Conservation (phyloP, 352 stramenopile genomes). For the Blastocystis sp. region DNA sequence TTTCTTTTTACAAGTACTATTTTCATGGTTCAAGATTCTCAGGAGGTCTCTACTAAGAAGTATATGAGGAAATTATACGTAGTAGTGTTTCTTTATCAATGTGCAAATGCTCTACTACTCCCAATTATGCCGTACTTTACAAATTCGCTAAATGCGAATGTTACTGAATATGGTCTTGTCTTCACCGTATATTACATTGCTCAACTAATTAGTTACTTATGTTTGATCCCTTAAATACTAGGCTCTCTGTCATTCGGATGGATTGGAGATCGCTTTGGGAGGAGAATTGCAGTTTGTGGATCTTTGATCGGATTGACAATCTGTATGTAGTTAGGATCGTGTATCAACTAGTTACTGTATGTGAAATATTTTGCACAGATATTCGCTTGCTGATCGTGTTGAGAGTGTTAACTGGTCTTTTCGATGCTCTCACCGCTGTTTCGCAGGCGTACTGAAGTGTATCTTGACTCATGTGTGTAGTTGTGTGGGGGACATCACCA, state of each 20-base stretch:
- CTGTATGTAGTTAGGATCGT: neutral
- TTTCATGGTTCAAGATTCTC: neutral
- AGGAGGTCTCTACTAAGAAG: neutral
- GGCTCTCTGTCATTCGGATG: conserved; percentile 12
- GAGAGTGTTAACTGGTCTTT: conserved; percentile 13
- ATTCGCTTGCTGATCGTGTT: neutral
- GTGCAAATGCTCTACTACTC: conserved; percentile 19
- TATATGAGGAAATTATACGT: conserved; percentile 40
- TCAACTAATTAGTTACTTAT: conserved; percentile 17
- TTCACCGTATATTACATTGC: conserved; percentile 53
- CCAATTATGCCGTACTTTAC: conserved; percentile 36
- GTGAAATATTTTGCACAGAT: conserved; percentile 3
- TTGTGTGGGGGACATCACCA: conserved; percentile 11
- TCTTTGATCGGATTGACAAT: neutral
- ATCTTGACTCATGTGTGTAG: neutral
- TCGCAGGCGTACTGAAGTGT: conserved; percentile 2
- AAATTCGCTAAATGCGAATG: conserved; percentile 18
- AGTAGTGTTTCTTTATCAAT: conserved; percentile 17
- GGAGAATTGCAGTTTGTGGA: neutral
- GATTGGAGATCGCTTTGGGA: conserved; percentile 18
- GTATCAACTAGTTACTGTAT: conserved; percentile 7
- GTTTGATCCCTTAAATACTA: neutral
- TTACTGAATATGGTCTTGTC: neutral
- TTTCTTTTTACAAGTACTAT: neutral
- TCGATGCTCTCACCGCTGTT: conserved; percentile 6